These are phyloP conservation scores for Trichocladium antarcticum DNA, from an alignment of 495 filamentous ascomycete species.

Conservation along the genomic window DNA sequence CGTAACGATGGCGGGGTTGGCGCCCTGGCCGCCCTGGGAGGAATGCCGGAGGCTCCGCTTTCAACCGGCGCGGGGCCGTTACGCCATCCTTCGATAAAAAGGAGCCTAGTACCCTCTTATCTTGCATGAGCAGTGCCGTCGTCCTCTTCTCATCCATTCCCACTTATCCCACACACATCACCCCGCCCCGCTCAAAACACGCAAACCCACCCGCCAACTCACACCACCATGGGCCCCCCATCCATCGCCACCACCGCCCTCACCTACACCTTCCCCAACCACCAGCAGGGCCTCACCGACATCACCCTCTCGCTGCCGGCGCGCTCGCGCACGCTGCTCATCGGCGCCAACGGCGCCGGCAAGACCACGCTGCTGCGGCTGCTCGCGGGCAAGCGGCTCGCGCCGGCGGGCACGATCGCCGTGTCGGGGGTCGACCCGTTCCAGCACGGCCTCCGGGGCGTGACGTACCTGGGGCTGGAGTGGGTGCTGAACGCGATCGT, in stretches of 20 bases:
- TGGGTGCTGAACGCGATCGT: slow-evolving; percentile 99
- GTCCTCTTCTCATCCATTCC: not conserved
- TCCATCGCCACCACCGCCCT: slow-evolving; percentile 57
- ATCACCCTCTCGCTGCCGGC: slow-evolving; percentile 67
- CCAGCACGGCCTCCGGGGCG: slow-evolving; percentile 72
- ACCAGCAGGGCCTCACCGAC: slow-evolving; percentile 56
- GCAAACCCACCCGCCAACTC: not conserved
- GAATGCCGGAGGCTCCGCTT: not conserved
- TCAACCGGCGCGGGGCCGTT: not conserved
- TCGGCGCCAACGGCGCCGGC: slow-evolving; percentile 94
- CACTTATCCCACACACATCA: too few relatives aligned
- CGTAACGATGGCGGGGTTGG: too few relatives aligned
- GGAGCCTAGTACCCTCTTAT: not conserved
- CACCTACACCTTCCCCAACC: slow-evolving; percentile 81
- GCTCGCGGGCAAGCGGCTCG: slow-evolving; percentile 85
- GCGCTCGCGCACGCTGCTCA: slow-evolving; percentile 77
- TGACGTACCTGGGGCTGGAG: slow-evolving; percentile 93
- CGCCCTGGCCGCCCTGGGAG: too few relatives aligned
- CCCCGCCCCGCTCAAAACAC: too few relatives aligned
- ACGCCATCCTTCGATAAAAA: not conserved
- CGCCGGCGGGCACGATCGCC: slow-evolving; percentile 57
- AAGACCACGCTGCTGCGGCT: slow-evolving; percentile 88
- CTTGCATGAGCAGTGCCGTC: too few relatives aligned
- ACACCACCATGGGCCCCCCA: slow-evolving; percentile 14
- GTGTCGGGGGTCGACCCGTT: slow-evolving; percentile 85